A percentile compares a stretch with the other conserved stretches of the same genome.
phyloP scores from a whole-genome alignment of 768 basidiomycete species.

The Boletus sp. region DNA sequence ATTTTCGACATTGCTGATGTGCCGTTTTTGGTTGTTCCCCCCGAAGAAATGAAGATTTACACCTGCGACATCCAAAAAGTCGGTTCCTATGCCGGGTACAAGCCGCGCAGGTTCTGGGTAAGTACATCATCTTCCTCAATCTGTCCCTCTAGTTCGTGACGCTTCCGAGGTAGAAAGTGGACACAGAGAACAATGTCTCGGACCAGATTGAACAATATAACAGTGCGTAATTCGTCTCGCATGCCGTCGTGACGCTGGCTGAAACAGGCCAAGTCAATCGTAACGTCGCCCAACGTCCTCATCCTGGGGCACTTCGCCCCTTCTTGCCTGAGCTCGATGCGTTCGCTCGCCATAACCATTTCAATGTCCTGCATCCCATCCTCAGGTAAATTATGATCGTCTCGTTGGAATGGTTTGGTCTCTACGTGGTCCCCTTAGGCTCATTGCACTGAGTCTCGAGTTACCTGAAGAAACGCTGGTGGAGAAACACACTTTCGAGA shows the following conservation, averaged over 20 bases:
- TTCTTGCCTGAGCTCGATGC: slow-evolving; percentile 50
- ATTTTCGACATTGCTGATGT: slow-evolving; percentile 51
- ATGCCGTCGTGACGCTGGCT: not conserved
- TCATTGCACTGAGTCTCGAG: slow-evolving; percentile 50
- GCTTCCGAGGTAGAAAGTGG: slow-evolving; percentile 44
- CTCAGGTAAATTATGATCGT: slow-evolving; percentile 34
- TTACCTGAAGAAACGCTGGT: slow-evolving; percentile 53
- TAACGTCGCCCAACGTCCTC: slow-evolving; percentile 40
- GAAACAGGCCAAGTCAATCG: slow-evolving; percentile 41
- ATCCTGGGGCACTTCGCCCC: slow-evolving; percentile 48
- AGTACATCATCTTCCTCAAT: not conserved
- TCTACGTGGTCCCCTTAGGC: slow-evolving; percentile 25
- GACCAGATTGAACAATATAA: slow-evolving; percentile 62
- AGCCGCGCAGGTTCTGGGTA: slow-evolving; percentile 29
- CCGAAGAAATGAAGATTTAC: slow-evolving; percentile 43
- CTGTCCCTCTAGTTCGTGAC: not conserved
- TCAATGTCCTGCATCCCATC: slow-evolving; percentile 46
- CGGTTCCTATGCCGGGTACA: slow-evolving; percentile 51
- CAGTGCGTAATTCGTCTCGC: slow-evolving; percentile 34
- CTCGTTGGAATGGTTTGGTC: not conserved
- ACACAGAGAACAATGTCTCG: slow-evolving; percentile 43
- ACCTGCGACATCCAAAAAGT: slow-evolving; percentile 37
- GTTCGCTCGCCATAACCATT: slow-evolving; percentile 52
- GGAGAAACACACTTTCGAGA: slow-evolving; percentile 44
- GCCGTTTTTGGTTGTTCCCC: slow-evolving; percentile 40